Evolutionary conservation across 139 green algal species (phyloP).

Genomic region (Picochlorum sp.): DNA sequence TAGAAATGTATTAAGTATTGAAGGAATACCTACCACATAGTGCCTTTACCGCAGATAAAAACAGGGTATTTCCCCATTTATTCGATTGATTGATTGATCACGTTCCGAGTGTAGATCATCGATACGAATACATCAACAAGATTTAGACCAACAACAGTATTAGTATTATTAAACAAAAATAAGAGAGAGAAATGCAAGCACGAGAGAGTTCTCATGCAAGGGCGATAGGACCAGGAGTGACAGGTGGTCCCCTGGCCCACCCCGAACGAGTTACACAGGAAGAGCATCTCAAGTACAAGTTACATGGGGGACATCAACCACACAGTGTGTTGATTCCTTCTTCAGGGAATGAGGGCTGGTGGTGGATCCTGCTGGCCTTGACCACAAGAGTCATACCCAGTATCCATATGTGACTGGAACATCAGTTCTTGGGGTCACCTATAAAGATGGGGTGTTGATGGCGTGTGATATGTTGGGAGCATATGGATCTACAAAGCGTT

Average conservation of each 20-base stretch:
- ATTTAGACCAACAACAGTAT: no score
- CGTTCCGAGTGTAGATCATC: not conserved
- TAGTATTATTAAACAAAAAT: not conserved
- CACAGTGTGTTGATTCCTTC: constrained; percentile 35
- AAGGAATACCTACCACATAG: no score
- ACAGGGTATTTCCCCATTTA: not conserved
- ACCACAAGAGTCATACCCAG: constrained; percentile 34
- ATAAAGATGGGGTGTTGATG: constrained; percentile 90
- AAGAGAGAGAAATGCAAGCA: constrained; percentile 42
- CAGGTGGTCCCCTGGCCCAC: constrained; percentile 52
- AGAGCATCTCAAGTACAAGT: constrained; percentile 6
- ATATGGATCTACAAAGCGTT: constrained; percentile 96
- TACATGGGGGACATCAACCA: constrained; percentile 10
- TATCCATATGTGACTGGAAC: constrained; percentile 93
- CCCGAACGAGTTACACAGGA: constrained; percentile 33
- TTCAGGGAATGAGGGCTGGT: constrained; percentile 53
- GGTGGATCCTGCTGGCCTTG: constrained; percentile 53
- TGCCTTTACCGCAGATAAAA: not conserved
- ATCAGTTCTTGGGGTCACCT: constrained; percentile 88
- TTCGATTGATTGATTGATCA: not conserved
- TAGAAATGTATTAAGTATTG: no score
- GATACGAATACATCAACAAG: not conserved
- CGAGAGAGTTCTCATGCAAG: constrained; percentile 45
- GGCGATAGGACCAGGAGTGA: constrained; percentile 64
- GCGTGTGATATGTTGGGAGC: constrained; percentile 83